Evolutionary conservation across 495 filamentous ascomycete genomes (phyloP).

Genomic region (Haplographium delicatum): DNA sequence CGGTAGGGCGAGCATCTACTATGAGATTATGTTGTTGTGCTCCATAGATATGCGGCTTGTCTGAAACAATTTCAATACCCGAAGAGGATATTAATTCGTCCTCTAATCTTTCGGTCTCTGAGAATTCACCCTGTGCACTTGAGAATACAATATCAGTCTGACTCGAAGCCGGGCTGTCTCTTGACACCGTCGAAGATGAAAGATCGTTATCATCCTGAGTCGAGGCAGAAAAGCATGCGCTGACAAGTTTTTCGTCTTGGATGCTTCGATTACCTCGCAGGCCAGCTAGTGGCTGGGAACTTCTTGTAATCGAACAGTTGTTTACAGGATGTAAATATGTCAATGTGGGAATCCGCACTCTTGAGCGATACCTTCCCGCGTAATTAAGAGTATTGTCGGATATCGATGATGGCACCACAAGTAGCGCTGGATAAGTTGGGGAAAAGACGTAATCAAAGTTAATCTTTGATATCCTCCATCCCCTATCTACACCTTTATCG

Average conservation of each 20-base stretch:
- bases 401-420: conserved; percentile 79
- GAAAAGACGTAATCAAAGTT: conserved; percentile 88
- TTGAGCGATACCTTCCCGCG: conserved; percentile 81
- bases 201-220: conserved; percentile 43
- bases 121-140: conserved; percentile 35
- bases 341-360: conserved; percentile 78
- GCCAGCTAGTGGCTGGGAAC: conserved; percentile 88
- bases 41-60: conserved; percentile 53
- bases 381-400: conserved; percentile 97
- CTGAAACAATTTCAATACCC: conserved; percentile 37
- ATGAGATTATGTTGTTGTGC: conserved; percentile 94
- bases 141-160: conserved; percentile 42
- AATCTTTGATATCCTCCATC: conserved; percentile 88
- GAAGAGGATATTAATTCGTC: conserved; percentile 59
- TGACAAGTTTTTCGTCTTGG: conserved; percentile 91
- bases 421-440: conserved; percentile 84
- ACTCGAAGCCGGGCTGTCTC: conserved; percentile 56
- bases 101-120: conserved; percentile 61
- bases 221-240: conserved; percentile 85
- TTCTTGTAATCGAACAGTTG: conserved; percentile 93
- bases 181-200: conserved; percentile 33
- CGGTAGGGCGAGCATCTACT: conserved; percentile 90
- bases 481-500: conserved; percentile 63
- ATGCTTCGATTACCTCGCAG: conserved; percentile 82
- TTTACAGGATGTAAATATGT: conserved; percentile 95